These are phyloP conservation scores for Oenanthe javanica DNA, from an alignment of 140 eudicot species.

Conservation along the genomic window DNA sequence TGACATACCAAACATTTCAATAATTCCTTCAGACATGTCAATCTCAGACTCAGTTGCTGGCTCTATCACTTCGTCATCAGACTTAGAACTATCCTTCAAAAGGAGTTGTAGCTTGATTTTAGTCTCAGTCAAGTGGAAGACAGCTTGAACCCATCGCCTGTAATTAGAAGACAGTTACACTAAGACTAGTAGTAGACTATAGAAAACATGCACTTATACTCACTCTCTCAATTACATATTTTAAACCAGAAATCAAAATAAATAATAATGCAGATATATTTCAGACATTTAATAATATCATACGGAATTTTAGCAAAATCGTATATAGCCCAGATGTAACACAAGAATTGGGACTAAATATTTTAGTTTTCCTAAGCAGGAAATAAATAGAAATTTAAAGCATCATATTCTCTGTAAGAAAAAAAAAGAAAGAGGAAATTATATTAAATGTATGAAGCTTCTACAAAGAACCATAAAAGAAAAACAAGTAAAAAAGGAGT, in stretches of 20 bases:
- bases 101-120: conserved; percentile 6
- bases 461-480: neutral
- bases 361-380: neutral
- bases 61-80: conserved; percentile 22
- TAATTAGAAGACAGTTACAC: conserved; percentile 10
- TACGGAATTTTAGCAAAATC: neutral
- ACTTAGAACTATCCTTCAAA: conserved; percentile 6
- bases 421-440: neutral
- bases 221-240: neutral
- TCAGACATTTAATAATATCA: neutral
- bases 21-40: conserved; percentile 84
- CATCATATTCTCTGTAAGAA: neutral
- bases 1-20: conserved; percentile 78
- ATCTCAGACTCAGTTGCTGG: conserved; percentile 32
- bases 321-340: neutral
- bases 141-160: conserved; percentile 99
- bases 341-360: neutral
- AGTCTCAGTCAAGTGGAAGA: conserved; percentile 26
- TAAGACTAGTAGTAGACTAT: neutral
- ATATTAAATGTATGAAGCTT: neutral
- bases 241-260: neutral
- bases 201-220: neutral
- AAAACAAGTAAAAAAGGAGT: neutral
- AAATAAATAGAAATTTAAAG: neutral
- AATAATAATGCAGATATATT: neutral